A percentile compares a stretch with the other conserved stretches of the same genome.
Conservation (phyloP, 2,329 filamentous ascomycete species). For the Ambrosiella cleistominuta region DNA sequence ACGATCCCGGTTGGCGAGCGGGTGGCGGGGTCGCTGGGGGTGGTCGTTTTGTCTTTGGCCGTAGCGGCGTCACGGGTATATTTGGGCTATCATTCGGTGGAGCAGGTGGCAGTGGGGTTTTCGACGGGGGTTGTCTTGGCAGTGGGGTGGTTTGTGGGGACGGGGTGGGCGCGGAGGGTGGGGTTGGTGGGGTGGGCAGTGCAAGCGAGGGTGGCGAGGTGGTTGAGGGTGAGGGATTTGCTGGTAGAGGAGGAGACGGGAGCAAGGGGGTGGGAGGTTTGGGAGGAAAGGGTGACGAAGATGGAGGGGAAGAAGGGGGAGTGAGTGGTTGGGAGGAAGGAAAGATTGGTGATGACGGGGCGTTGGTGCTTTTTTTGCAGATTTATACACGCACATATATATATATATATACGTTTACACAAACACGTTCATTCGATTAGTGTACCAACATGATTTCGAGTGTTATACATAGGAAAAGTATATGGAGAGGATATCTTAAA, state of each 20-base stretch:
- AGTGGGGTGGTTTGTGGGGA: conserved; percentile 60
- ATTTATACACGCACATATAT: too few species aligned
- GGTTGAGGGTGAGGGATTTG: conserved; percentile 63
- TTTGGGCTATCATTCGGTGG: conserved; percentile 76
- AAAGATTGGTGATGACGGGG: neutral
- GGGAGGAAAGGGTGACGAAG: conserved; percentile 41
- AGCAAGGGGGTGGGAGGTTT: conserved; percentile 86
- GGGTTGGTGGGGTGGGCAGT: conserved; percentile 60
- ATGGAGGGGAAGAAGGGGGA: conserved; percentile 2
- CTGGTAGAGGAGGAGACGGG: conserved; percentile 75
- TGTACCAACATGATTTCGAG: too few species aligned
- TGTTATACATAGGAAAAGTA: too few species aligned
- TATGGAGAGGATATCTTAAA: too few species aligned
- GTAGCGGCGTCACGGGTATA: conserved; percentile 79
- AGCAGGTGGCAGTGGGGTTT: conserved; percentile 70
- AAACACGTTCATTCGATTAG: too few species aligned
- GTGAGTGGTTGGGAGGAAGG: neutral
- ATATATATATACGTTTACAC: too few species aligned
- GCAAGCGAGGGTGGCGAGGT: conserved; percentile 43
- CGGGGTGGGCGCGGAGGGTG: conserved; percentile 43
- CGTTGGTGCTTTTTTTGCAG: too few species aligned
- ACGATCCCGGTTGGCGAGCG: conserved; percentile 43
- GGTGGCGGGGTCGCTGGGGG: conserved; percentile 32
- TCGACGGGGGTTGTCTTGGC: conserved; percentile 54
- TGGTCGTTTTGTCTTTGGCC: conserved; percentile 41